Percentiles rank a stretch among this genome's conserved stretches.
phyloP scores from a whole-genome alignment of 2,329 filamentous ascomycete species.

The Alternaria conjuncta region DNA sequence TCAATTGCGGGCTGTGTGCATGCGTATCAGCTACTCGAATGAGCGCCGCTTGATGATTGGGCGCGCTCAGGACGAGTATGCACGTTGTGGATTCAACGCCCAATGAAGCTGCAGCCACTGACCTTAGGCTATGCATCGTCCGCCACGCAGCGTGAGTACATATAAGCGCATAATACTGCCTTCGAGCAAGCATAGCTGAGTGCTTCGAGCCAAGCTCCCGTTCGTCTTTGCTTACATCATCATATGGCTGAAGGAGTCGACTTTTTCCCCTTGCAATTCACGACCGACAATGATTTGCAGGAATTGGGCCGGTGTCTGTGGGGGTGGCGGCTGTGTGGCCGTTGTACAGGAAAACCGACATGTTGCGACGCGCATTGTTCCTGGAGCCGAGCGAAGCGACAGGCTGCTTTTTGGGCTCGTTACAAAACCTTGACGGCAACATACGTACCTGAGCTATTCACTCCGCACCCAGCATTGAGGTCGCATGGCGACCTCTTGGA shows the following conservation, averaged over 20 bases:
- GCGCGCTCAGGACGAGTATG: background rate
- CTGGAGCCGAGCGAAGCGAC: constrained; percentile 9
- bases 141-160: background rate
- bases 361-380: background rate
- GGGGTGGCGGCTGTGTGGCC: constrained; percentile 6
- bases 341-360: background rate
- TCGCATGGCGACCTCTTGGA: constrained; percentile 3
- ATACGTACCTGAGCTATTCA: constrained; percentile 3
- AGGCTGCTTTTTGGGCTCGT: constrained; percentile 1
- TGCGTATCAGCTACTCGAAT: background rate
- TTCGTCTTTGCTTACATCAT: background rate
- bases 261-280: background rate
- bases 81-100: background rate
- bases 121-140: background rate
- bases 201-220: background rate
- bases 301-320: background rate
- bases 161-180: background rate
- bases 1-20: background rate
- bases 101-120: background rate
- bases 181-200: background rate
- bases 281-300: background rate
- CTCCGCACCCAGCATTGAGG: background rate
- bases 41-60: background rate
- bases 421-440: constrained; percentile 6
- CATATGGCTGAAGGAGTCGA: background rate